These are phyloP conservation scores for Lolium rigidum DNA, from an alignment of 176 grass and related monocot species.

Conservation along the genomic window DNA sequence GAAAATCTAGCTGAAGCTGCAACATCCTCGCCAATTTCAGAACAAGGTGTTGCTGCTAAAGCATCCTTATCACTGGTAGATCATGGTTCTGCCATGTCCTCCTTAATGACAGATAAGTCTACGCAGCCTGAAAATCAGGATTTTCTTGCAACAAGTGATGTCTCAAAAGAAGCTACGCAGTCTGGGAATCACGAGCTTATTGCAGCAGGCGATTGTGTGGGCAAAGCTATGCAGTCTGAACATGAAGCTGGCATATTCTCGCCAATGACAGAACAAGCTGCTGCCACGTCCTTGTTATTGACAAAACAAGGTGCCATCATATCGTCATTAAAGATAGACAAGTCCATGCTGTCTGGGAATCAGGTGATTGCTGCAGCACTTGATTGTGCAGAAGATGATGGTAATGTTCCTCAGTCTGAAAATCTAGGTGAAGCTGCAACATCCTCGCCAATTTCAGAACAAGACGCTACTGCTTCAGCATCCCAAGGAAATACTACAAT, in stretches of 20 bases:
- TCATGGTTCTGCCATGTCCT: not conserved
- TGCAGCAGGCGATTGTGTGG: not conserved
- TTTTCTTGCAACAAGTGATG: not conserved
- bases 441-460: no score
- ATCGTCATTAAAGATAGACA: not conserved
- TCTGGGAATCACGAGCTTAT: not conserved
- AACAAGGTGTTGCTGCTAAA: not conserved
- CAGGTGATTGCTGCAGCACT: not conserved
- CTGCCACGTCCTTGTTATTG: constrained; percentile 3
- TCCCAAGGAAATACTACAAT: constrained; percentile 10
- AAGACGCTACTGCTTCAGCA: no score
- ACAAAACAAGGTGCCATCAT: not conserved
- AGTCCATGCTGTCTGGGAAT: not conserved
- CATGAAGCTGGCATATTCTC: constrained; percentile 3
- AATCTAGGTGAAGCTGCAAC: no score
- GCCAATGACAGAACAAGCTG: constrained; percentile 16
- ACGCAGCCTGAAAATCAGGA: not conserved
- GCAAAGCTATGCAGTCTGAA: constrained; percentile 4
- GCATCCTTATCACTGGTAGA: not conserved
- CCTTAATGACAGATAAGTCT: not conserved
- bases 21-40: not conserved
- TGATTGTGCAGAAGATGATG: not conserved
- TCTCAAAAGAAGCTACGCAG: not conserved
- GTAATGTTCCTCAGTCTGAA: not conserved
- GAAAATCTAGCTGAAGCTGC: not conserved